A percentile compares a stretch with the other conserved stretches of the same genome.
phyloP scores from a whole-genome alignment of 345 rosid genomes.

The Heritiera fomes region DNA sequence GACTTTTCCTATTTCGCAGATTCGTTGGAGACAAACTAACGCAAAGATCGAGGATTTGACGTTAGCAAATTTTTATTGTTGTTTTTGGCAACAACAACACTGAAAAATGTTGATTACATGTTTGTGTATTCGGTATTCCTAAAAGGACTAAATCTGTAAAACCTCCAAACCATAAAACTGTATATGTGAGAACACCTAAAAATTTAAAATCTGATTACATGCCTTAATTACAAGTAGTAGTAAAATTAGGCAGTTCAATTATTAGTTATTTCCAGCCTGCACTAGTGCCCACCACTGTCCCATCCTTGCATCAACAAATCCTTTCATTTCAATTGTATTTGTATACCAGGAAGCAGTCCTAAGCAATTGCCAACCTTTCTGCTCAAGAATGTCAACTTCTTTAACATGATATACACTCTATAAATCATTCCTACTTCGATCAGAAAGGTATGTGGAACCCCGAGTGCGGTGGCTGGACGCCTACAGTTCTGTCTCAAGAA shows the following conservation, averaged over 20 bases:
- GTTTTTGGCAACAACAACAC: too few species aligned
- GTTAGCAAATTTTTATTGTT: too few species aligned
- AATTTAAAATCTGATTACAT: not conserved
- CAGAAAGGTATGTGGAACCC: conserved; percentile 34
- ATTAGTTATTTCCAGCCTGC: not conserved
- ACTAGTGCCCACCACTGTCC: not conserved
- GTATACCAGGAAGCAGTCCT: too few species aligned
- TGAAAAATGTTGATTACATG: not conserved
- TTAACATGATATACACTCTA: conserved; percentile 25
- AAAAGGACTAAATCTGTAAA: conserved; percentile 3
- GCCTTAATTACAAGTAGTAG: not conserved
- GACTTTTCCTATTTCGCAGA: too few species aligned
- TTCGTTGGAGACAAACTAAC: too few species aligned
- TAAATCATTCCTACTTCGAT: conserved; percentile 45
- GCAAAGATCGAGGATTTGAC: too few species aligned
- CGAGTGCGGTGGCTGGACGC: conserved; percentile 30
- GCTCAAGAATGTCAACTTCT: not conserved
- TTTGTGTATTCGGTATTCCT: not conserved
- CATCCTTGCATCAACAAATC: too few species aligned
- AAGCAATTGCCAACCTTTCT: not conserved
- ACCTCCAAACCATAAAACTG: conserved; percentile 2
- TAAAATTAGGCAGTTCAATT: not conserved
- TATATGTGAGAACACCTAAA: not conserved
- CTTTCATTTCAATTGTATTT: not conserved
- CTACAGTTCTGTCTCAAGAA: conserved; percentile 39